These are phyloP conservation scores for Amanita rubescens DNA, from an alignment of 768 basidiomycete genomes.

Conservation along the genomic window DNA sequence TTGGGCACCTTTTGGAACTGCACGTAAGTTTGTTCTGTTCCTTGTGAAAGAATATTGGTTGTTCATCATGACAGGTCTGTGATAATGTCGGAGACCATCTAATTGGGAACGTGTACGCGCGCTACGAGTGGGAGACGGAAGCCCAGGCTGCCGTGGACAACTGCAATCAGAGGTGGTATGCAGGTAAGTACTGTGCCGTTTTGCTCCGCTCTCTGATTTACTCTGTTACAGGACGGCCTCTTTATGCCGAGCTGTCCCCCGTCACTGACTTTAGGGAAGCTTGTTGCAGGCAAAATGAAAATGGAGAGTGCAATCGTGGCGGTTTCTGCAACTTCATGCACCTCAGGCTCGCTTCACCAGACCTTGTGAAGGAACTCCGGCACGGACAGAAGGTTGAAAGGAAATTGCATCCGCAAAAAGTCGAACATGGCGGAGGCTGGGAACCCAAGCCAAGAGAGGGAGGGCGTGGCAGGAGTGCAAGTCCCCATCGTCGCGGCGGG, in stretches of 20 bases:
- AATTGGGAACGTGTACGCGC: conserved; percentile 95
- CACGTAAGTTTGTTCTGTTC: conserved; percentile 52
- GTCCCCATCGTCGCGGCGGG: conserved; percentile 55
- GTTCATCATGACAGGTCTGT: conserved; percentile 55
- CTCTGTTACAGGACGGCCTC: conserved; percentile 62
- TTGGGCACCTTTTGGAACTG: conserved; percentile 90
- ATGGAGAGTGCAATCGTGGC: conserved; percentile 96
- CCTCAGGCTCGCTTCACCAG: conserved; percentile 78
- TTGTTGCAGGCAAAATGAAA: conserved; percentile 97
- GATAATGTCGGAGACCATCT: conserved; percentile 99
- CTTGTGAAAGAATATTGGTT: conserved; percentile 3
- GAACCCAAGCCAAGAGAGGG: conserved; percentile 67
- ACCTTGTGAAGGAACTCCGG: conserved; percentile 70
- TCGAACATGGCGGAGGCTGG: conserved; percentile 68
- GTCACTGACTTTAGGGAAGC: conserved; percentile 99
- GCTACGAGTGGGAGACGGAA: conserved; percentile 98
- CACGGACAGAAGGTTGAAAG: conserved; percentile 82
- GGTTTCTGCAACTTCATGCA: conserved; percentile 99
- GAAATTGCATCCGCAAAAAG: conserved; percentile 60
- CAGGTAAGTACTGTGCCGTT: conserved; percentile 47
- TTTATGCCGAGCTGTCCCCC: conserved; percentile 96
- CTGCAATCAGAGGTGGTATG: conserved; percentile 97
- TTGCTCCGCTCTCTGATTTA: neutral
- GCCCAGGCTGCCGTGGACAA: conserved; percentile 89
- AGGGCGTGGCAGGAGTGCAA: conserved; percentile 66